Evolutionary conservation across 768 basidiomycete genomes (phyloP).

Genomic region (Macrolepiota dolichaula): DNA sequence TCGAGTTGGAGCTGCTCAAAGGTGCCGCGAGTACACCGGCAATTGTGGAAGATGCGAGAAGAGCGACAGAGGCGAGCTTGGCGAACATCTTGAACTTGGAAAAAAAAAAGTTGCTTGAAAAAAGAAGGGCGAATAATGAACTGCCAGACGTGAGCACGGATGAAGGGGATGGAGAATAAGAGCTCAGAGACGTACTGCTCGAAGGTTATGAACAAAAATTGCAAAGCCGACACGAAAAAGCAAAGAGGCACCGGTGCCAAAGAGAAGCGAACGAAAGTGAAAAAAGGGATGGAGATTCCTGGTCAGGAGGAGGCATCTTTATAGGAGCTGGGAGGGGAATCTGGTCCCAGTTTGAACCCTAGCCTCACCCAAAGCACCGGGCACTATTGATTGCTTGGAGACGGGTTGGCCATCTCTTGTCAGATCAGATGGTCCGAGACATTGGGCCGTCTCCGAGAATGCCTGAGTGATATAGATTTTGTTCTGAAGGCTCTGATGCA

Average conservation of each 20-base stretch:
- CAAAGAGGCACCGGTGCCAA: slow-evolving; percentile 10
- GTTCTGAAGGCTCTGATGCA: background rate
- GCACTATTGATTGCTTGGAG: background rate
- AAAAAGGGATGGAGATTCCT: background rate
- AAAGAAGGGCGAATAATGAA: background rate
- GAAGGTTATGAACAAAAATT: slow-evolving; percentile 4
- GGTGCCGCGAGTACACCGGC: slow-evolving; percentile 8
- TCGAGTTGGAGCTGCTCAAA: background rate
- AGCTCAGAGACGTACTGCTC: slow-evolving; percentile 1
- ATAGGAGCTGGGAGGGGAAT: background rate
- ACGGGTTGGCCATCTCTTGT: background rate
- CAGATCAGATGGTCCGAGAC: background rate
- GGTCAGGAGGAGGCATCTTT: background rate
- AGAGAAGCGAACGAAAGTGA: slow-evolving; percentile 9
- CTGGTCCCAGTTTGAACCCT: background rate
- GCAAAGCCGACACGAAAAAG: slow-evolving; percentile 8
- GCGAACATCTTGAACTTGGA: slow-evolving; percentile 6
- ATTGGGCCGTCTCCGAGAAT: background rate
- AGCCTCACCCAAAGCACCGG: background rate
- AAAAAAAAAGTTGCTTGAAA: slow-evolving; percentile 5
- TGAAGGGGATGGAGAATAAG: background rate
- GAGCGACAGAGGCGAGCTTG: background rate
- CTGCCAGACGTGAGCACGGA: background rate
- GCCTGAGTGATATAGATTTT: background rate
- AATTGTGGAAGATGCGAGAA: slow-evolving; percentile 4